Base-by-base conservation (phyloP, 2,329 filamentous ascomycete species). In the Diaporthe citrichinensis region DNA sequence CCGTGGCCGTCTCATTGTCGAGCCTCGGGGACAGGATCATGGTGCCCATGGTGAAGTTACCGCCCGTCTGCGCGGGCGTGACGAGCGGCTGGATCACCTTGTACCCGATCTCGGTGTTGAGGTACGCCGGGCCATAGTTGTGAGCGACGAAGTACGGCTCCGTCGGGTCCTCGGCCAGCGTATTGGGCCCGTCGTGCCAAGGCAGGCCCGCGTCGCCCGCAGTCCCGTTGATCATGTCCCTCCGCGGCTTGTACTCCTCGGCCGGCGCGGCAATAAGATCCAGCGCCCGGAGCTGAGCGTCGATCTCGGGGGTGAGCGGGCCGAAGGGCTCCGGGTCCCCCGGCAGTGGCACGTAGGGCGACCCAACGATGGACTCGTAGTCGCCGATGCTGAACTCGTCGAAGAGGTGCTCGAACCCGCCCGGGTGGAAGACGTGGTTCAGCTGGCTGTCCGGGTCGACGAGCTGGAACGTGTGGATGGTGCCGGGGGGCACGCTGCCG, bases 361-460 rank as follows among this genome's bases (percentile, higher is more conserved):
- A 62, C 20, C 59, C 59, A 8, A 62, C 59, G 15, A 23, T n/a
- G 25, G 59, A 62, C 25, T 44, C 59, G n/a, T 62, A 62, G 7
- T 44, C 39, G 5, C 59, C 59, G 39, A 44, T 31, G 25, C 39
- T 28, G 59, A 62, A 62, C 14, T 20, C 39, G 7, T 62, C 59
- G 4, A 62, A 62, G 15, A 62, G 59, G 25, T 62, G 59, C 59
- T 62, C 59, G 39, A 62, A 62, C 39, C 59, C 59, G 14, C 23
- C 59, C n/a, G 59, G 59, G n/a, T 62, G 59, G 34, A 62, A 62
- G 23, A 62, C n/a, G 39, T 62, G 59, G 59, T 62, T 62, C 59
- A 62, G 59, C 59, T 62, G 59, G 59, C 10, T 44, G 59, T 62
- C 59, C 59, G 59, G 59, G 59, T 62, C 59, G n/a, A 62, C 59